These are phyloP conservation scores for Sporothrix schenckii DNA, from an alignment of 2,329 filamentous ascomycete genomes.

Conservation along the genomic window DNA sequence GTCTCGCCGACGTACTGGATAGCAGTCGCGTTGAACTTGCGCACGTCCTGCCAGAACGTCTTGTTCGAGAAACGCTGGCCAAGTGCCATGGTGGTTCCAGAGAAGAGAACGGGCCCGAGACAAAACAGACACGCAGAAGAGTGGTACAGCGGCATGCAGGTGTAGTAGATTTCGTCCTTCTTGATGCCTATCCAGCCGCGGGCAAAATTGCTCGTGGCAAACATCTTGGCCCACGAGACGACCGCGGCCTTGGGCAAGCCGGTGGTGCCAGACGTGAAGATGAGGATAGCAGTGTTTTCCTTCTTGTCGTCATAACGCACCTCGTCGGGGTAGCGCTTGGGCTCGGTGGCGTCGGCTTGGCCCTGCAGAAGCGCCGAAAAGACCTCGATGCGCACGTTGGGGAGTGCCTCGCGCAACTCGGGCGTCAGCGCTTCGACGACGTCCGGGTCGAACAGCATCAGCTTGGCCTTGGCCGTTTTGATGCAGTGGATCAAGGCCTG, in stretches of 20 bases:
- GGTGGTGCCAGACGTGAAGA: slow-evolving; percentile 85
- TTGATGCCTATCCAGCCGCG: slow-evolving; percentile 60
- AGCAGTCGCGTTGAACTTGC: slow-evolving; percentile 69
- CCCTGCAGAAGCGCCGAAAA: slow-evolving; percentile 62
- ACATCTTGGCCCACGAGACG: slow-evolving; percentile 70
- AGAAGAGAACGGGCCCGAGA: slow-evolving; percentile 61
- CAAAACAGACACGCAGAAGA: slow-evolving; percentile 74
- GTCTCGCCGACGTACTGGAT: slow-evolving; percentile 91
- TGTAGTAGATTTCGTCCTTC: slow-evolving; percentile 71
- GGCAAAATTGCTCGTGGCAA: slow-evolving; percentile 57
- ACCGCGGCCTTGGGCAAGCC: slow-evolving; percentile 80
- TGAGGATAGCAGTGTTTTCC: slow-evolving; percentile 68
- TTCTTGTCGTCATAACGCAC: slow-evolving; percentile 54
- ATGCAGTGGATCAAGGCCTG: slow-evolving; percentile 75
- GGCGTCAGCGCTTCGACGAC: slow-evolving; percentile 61
- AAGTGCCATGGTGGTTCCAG: slow-evolving; percentile 68
- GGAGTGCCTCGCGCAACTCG: slow-evolving; percentile 56
- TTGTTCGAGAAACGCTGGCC: slow-evolving; percentile 77
- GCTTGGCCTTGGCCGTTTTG: slow-evolving; percentile 63
- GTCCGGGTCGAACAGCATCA: slow-evolving; percentile 70
- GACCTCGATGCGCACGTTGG: slow-evolving; percentile 60
- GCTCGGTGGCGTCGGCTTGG: slow-evolving; percentile 55
- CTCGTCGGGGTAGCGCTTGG: slow-evolving; percentile 61
- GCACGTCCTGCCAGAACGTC: slow-evolving; percentile 75
- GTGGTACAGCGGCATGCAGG: slow-evolving; percentile 91